Conservation (phyloP, 1,139 yeast species). For the Zygotorulaspora mrakii region DNA sequence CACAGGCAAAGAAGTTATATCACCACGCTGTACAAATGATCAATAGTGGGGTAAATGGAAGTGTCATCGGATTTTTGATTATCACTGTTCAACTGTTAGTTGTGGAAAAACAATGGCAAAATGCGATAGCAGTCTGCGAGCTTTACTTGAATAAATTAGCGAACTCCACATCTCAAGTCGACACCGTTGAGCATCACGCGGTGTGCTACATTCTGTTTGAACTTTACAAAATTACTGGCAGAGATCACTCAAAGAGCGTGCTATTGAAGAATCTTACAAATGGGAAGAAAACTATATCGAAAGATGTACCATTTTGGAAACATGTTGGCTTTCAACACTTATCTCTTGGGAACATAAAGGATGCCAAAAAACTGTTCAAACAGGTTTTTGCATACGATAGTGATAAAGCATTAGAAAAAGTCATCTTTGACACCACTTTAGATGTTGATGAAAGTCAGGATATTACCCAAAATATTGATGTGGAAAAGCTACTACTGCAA, state of each 20-base stretch:
- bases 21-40: slow-evolving; percentile 21
- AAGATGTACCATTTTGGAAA: slow-evolving; percentile 43
- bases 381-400: slow-evolving; percentile 16
- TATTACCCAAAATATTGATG: slow-evolving; percentile 43
- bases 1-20: slow-evolving; percentile 32
- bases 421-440: slow-evolving; percentile 16
- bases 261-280: slow-evolving; percentile 20
- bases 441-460: slow-evolving; percentile 32
- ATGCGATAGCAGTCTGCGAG: slow-evolving; percentile 32
- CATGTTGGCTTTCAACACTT: slow-evolving; percentile 48
- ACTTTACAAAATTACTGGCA: slow-evolving; percentile 26
- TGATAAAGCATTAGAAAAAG: slow-evolving; percentile 16
- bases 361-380: slow-evolving; percentile 32
- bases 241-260: slow-evolving; percentile 21
- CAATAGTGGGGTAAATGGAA: slow-evolving; percentile 23
- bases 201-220: slow-evolving; percentile 27
- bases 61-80: slow-evolving; percentile 25
- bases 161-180: slow-evolving; percentile 6
- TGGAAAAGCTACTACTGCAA: slow-evolving; percentile 38
- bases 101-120: slow-evolving; percentile 29
- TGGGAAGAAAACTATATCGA: slow-evolving; percentile 7
- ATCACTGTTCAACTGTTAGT: slow-evolving; percentile 29
- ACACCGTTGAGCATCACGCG: slow-evolving; percentile 14
- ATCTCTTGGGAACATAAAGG: slow-evolving; percentile 33
- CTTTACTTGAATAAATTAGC: slow-evolving; percentile 20